phyloP scores from a whole-genome alignment of 169 alveolate genomes.

The Cardiosporidium cionae region DNA sequence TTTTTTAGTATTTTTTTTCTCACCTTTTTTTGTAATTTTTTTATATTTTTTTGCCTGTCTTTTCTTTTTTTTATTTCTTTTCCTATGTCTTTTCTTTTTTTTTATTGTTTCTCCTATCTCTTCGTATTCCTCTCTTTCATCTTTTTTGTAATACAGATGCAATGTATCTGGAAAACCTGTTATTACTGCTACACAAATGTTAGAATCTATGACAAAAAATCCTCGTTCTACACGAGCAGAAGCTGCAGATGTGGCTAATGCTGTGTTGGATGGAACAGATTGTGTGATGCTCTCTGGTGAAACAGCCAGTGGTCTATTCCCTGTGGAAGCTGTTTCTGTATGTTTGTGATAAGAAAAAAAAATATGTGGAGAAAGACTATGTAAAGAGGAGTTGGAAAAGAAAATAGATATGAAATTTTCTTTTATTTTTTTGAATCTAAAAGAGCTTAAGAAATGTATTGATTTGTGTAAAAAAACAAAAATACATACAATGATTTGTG shows the following conservation, averaged over 20 bases:
- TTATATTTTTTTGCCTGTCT: background rate
- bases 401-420: too few species aligned
- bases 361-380: too few species aligned
- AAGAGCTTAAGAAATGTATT: too few species aligned
- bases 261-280: slow-evolving; percentile 97
- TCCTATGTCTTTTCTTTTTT: background rate
- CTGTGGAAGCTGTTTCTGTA: slow-evolving; percentile 54
- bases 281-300: slow-evolving; percentile 91
- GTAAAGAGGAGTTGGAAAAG: too few species aligned
- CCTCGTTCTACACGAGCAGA: slow-evolving; percentile 99
- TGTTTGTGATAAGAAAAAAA: too few species aligned
- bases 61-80: background rate
- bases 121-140: background rate
- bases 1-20: background rate
- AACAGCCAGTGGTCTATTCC: slow-evolving; percentile 80
- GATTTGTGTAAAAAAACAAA: too few species aligned
- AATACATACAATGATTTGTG: too few species aligned
- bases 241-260: slow-evolving; percentile 97
- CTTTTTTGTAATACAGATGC: slow-evolving; percentile 64
- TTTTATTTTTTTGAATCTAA: too few species aligned
- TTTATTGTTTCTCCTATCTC: background rate
- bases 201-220: slow-evolving; percentile 91
- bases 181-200: slow-evolving; percentile 97
- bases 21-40: background rate
- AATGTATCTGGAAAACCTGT: slow-evolving; percentile 92